Conservation (phyloP, 2,329 filamentous ascomycete genomes). For the Phoma sp. region DNA sequence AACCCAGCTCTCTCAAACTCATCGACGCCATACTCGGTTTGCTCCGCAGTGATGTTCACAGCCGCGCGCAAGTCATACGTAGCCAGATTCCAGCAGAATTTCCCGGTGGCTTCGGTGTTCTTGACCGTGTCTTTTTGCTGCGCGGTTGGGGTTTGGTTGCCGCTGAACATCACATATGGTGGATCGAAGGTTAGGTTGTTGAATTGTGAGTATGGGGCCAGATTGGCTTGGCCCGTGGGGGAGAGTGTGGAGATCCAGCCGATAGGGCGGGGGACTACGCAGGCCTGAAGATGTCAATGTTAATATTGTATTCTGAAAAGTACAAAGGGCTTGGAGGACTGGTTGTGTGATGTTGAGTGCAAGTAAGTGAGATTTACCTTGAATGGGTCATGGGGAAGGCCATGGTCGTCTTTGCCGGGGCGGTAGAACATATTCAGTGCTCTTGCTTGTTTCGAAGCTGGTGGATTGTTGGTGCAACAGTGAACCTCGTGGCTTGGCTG, state of each 20-base stretch:
- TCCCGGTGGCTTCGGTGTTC: slow-evolving; percentile 64
- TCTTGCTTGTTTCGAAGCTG: no score
- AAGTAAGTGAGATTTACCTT: slow-evolving; percentile 49
- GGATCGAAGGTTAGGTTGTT: slow-evolving; percentile 70
- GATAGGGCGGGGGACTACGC: slow-evolving; percentile 67
- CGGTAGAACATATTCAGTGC: slow-evolving; percentile 58
- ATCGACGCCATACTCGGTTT: slow-evolving; percentile 58
- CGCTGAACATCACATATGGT: slow-evolving; percentile 68
- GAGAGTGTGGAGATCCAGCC: slow-evolving; percentile 68
- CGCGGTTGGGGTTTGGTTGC: slow-evolving; percentile 60
- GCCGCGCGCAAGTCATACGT: slow-evolving; percentile 64
- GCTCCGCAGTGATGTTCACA: slow-evolving; percentile 64
- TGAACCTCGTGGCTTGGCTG: no score
- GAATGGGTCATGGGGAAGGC: slow-evolving; percentile 63
- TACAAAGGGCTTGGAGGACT: no score
- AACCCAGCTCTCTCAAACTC: slow-evolving; percentile 62
- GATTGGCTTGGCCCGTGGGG: slow-evolving; percentile 58
- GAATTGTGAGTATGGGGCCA: slow-evolving; percentile 69
- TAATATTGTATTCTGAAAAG: no score
- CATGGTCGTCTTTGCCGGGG: slow-evolving; percentile 61
- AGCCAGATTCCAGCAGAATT: slow-evolving; percentile 67
- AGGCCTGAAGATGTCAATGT: slow-evolving; percentile 50
- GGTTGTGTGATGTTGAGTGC: not conserved
- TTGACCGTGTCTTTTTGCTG: slow-evolving; percentile 64
- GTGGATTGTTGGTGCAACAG: not conserved